Evolutionary conservation across 139 green algal species (phyloP).

Genomic region (Chlamydomonas schloesseri): DNA sequence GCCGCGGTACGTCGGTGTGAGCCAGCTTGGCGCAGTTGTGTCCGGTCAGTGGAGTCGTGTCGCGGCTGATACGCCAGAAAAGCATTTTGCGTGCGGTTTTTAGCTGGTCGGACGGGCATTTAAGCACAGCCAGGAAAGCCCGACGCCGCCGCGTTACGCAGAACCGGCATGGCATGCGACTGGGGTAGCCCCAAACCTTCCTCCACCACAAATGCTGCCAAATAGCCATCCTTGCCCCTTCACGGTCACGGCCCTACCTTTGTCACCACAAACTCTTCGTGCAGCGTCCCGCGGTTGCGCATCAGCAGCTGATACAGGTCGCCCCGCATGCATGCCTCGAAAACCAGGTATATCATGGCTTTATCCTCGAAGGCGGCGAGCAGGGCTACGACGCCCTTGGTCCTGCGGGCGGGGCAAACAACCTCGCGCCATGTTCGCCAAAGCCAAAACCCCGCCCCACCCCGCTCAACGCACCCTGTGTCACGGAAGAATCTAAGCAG

Average conservation of each 20-base stretch:
- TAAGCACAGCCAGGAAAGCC: no score
- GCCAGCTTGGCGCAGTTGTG: no score
- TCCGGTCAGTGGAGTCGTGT: neutral
- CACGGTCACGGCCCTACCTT: slow-evolving; percentile 5
- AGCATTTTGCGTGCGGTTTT: no score
- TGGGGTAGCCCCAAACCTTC: no score
- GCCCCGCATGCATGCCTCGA: slow-evolving; percentile 56
- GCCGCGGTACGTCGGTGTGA: neutral
- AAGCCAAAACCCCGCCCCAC: neutral
- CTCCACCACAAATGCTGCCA: no score
- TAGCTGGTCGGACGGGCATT: no score
- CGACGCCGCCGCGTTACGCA: no score
- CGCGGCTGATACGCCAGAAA: no score
- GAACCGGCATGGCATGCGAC: neutral
- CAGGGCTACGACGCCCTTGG: slow-evolving; percentile 47
- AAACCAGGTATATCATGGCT: slow-evolving; percentile 55
- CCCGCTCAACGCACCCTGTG: slow-evolving; percentile 6
- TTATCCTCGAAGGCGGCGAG: slow-evolving; percentile 64
- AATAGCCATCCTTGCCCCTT: neutral
- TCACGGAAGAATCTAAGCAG: slow-evolving; percentile 40
- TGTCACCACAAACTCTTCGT: slow-evolving; percentile 45
- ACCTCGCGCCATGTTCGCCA: neutral
- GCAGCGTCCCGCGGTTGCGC: slow-evolving; percentile 32
- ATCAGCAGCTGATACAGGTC: slow-evolving; percentile 58
- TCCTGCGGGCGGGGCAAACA: slow-evolving; percentile 2